Base-by-base conservation (phyloP, 2,329 filamentous ascomycete genomes). In the Scorias spongiosa region DNA sequence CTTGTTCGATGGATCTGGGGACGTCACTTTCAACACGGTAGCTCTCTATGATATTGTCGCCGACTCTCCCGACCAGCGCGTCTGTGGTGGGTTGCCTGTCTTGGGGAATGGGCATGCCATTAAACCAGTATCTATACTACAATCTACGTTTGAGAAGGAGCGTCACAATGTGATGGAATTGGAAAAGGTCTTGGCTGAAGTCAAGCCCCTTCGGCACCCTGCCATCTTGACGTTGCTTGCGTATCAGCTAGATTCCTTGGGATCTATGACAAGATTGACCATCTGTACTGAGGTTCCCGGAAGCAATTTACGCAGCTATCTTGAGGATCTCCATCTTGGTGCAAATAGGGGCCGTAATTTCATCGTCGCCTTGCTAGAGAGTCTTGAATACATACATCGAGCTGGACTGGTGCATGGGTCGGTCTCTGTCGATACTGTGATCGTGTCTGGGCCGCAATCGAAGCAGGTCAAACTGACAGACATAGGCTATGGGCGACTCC, bases 301-400 rank as follows among this genome's bases (percentile, higher is more conserved):
- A 42, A 87, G 84, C 59, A 84, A 88, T 0, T 66, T 98, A 11
- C 76, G 81, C 26, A 86, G 94, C 54, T 70, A 93, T 15, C 70
- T 98, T 28, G 81, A 89, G 45, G 46, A 48, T 26, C 67, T 95
- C 42, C 76, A 81, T 37, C 74, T 84, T 42, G 75, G 76, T 49
- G 32, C 15, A 5, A 36, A 36, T 9, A 88, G 81, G 58, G 80
- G 88, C 39, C 81, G 87, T 43, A 80, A 84, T 18, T 96, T 87
- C 81, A 91, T 86, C n/a, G 78, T 88, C 46, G 86, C 94, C 55
- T 70, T 98, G 14, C 74, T 98, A 20, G 86, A 95, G 64, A 91
- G 81, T 0, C 68, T 98, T 26, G 83, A 86, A 46, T 93, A 82
- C 59, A 76, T 93, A 42, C 89, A 96, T 63, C 81, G 81, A 50